A percentile compares a stretch with the other conserved stretches of the same genome.
Evolutionary conservation across 129 eudicot genomes (phyloP).

Genomic region (Pulicaria dysenterica): DNA sequence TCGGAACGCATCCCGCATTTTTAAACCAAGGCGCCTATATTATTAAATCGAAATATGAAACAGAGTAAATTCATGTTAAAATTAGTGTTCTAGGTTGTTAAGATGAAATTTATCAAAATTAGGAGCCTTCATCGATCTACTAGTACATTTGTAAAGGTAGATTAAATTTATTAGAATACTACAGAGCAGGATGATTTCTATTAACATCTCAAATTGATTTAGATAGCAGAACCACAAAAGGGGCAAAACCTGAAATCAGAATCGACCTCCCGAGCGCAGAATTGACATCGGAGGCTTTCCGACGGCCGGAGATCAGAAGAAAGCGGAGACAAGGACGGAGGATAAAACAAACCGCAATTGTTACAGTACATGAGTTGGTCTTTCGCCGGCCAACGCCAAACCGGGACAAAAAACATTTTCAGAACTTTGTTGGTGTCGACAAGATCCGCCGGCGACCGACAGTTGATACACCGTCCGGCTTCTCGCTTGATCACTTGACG

Average conservation of each 20-base stretch:
- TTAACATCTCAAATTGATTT: slow-evolving; percentile 9
- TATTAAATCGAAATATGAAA: not conserved
- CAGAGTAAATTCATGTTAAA: slow-evolving; percentile 2
- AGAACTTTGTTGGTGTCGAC: slow-evolving; percentile 70
- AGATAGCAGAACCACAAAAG: slow-evolving; percentile 69
- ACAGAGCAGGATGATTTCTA: not conserved
- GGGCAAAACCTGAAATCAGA: slow-evolving; percentile 71
- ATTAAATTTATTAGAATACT: not conserved
- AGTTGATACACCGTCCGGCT: slow-evolving; percentile 61
- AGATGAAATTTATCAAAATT: not conserved
- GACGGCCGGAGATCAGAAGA: slow-evolving; percentile 25
- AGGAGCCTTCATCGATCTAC: not conserved
- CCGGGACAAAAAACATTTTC: slow-evolving; percentile 77
- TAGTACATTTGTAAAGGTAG: not conserved
- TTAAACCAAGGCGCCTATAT: not conserved
- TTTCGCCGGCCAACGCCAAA: slow-evolving; percentile 77
- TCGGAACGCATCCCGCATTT: too few relatives aligned
- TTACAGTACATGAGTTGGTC: slow-evolving; percentile 63
- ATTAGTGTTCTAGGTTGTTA: not conserved
- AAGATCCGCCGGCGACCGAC: slow-evolving; percentile 73
- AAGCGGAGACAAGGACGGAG: slow-evolving; percentile 49
- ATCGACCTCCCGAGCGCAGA: slow-evolving; percentile 53
- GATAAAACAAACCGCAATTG: slow-evolving; percentile 69
- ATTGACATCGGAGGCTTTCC: slow-evolving; percentile 45
- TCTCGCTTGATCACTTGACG: slow-evolving; percentile 68